Base-by-base conservation (phyloP, 140 eudicot genomes). In the Oenanthe javanica region DNA sequence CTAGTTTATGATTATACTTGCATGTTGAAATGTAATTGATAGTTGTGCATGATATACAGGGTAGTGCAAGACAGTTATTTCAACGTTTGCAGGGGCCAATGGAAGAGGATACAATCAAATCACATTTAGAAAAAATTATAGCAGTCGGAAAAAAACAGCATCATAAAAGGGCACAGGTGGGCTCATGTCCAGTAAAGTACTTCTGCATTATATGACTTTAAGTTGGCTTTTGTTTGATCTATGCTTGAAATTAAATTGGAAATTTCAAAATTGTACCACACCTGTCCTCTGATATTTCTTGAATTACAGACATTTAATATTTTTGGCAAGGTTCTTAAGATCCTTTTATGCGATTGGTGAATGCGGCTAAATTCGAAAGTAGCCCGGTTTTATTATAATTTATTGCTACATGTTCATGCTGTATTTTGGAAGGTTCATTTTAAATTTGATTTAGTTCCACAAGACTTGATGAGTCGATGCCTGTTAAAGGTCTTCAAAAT, bases 11-110 rank as follows among this genome's bases (percentile, higher is more conserved):
- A 69, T 46, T 46, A 15, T 19, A 73, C 16, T 36, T 73, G 18
- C 57, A 73, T 43, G 25, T 45, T 47, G 27, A 46, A 7, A 46
- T 21, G 19, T 79, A 77, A 25, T 57, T 82, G 83, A 21, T 67
- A 78, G 63, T 88, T 79, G 64, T 77, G 77, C 72, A 76, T 79
- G 54, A 77, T 73, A 73, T 79, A 12, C 96, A 96, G 99, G 99
- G 99, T 55, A 91, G 94, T 85, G 98, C 99, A 49, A 89, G 98
- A 85, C 98, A 93, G 78, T 83, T 96, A 82, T 96, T 96, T 84
- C 98, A 89, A 84, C 91, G 86, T 78, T 79, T 93, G 85, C 99
- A 91, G 79, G 97, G 97, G 75, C 98, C 98, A 64, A 86, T 92
- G 88, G 98, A 96, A 83, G 99, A 93, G 81, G 92, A 93, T 64